Conservation (phyloP, 2,329 filamentous ascomycete species). For the Penicillium sp. region DNA sequence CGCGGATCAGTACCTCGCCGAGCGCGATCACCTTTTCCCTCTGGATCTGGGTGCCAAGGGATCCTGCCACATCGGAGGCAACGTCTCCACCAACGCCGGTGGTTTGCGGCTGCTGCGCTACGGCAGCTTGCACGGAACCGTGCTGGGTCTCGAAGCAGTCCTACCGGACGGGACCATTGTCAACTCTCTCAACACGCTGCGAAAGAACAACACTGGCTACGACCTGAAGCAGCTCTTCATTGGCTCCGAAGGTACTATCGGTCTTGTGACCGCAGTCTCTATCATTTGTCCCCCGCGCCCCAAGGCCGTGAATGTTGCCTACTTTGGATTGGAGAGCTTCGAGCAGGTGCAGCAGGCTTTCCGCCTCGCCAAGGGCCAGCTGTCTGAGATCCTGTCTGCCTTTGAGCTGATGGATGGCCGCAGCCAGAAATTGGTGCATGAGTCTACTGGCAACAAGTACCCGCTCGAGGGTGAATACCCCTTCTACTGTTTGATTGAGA, state of each 20-base stretch:
- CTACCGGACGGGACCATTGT: conserved; percentile 88
- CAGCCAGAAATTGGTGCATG: conserved; percentile 70
- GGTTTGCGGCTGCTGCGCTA: conserved; percentile 85
- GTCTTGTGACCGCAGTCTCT: conserved; percentile 85
- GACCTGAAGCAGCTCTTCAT: conserved; percentile 97
- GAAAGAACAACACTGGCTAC: conserved; percentile 99
- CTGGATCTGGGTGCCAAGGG: conserved; percentile 97
- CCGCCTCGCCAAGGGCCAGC: conserved; percentile 78
- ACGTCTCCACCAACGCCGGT: conserved; percentile 92
- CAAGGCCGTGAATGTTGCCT: conserved; percentile 86
- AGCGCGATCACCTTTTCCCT: conserved; percentile 84
- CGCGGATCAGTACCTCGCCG: conserved; percentile 77
- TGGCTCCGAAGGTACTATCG: conserved; percentile 88
- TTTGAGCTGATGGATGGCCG: conserved; percentile 94
- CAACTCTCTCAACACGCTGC: conserved; percentile 77
- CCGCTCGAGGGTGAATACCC: conserved; percentile 80
- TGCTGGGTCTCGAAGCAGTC: conserved; percentile 88
- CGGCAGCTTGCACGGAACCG: conserved; percentile 87
- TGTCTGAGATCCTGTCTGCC: conserved; percentile 91
- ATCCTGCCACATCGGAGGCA: conserved; percentile 92
- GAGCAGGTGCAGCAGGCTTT: conserved; percentile 84
- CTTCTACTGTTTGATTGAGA: conserved; percentile 96
- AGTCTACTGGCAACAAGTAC: conserved; percentile 68
- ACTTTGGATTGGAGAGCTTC: conserved; percentile 85
- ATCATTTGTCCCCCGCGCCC: conserved; percentile 85